Percentiles rank a stretch among this genome's conserved stretches.
phyloP scores from a whole-genome alignment of 129 eudicot genomes.

The Sambucus nigra region DNA sequence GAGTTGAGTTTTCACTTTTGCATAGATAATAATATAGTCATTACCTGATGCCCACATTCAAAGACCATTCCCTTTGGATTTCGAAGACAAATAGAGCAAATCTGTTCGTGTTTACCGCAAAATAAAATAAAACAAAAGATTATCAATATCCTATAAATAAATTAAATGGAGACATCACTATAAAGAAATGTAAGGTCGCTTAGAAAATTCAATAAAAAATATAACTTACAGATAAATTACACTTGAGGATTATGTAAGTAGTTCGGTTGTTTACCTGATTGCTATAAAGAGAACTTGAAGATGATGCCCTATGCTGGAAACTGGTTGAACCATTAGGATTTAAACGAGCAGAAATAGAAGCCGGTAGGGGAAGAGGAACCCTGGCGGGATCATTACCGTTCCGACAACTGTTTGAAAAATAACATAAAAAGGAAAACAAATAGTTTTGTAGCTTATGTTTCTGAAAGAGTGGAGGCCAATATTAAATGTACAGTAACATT shows the following conservation, averaged over 20 bases:
- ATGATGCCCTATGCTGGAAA: constrained; percentile 43
- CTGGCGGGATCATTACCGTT: constrained; percentile 49
- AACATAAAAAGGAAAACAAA: background rate
- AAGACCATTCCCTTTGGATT: constrained; percentile 70
- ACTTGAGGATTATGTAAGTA: too few species aligned
- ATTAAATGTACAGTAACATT: background rate
- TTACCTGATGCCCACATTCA: constrained; percentile 89
- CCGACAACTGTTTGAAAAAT: constrained; percentile 28
- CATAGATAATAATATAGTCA: too few species aligned
- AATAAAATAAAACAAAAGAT: background rate
- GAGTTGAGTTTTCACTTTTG: too few species aligned
- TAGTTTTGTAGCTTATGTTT: background rate
- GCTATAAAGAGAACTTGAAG: constrained; percentile 28
- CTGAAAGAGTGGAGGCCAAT: background rate
- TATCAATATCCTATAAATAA: background rate
- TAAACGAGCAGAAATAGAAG: constrained; percentile 31
- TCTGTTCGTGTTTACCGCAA: constrained; percentile 27
- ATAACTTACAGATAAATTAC: background rate
- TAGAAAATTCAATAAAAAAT: background rate
- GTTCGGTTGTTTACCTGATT: constrained; percentile 49
- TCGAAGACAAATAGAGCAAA: constrained; percentile 64
- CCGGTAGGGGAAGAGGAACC: constrained; percentile 68
- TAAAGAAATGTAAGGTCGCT: too few species aligned
- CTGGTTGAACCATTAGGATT: constrained; percentile 36
- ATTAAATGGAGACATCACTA: too few species aligned